phyloP scores from a whole-genome alignment of 495 filamentous ascomycete genomes.

The Cladorrhinum samala region DNA sequence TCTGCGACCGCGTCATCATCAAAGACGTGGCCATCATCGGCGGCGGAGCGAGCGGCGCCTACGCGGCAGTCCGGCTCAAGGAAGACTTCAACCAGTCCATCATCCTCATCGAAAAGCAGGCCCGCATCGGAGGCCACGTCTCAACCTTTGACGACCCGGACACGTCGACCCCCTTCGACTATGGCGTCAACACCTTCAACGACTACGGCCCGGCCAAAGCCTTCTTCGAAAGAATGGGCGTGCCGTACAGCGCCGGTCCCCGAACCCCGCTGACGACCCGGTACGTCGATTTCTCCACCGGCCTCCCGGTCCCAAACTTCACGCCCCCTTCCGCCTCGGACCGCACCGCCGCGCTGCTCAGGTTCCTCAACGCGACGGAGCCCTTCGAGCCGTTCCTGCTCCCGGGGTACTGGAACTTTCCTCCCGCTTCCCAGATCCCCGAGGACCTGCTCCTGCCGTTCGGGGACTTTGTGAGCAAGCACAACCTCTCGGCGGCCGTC shows the following conservation, averaged over 20 bases:
- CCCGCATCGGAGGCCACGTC: conserved; percentile 38
- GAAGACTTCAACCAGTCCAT: conserved; percentile 39
- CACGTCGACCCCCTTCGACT: conserved; percentile 32
- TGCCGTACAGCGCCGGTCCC: conserved; percentile 16
- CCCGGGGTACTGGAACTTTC: conserved; percentile 39
- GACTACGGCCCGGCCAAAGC: conserved; percentile 21
- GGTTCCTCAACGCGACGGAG: conserved; percentile 30
- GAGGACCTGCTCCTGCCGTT: conserved; percentile 44
- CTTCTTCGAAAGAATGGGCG: conserved; percentile 35
- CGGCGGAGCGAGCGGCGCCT: conserved; percentile 43
- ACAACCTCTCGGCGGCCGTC: conserved; percentile 20
- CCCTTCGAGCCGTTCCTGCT: conserved; percentile 33
- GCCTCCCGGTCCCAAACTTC: conserved; percentile 18
- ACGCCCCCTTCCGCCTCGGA: conserved; percentile 14
- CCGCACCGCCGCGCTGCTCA: conserved; percentile 28
- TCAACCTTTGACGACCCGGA: conserved; percentile 35
- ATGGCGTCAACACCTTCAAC: conserved; percentile 33
- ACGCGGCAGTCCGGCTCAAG: conserved; percentile 40
- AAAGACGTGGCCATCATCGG: conserved; percentile 39
- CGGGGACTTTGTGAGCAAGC: conserved; percentile 40
- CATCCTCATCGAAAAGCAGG: conserved; percentile 37
- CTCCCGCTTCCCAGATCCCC: conserved; percentile 32
- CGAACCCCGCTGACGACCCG: conserved; percentile 15
- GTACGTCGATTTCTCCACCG: conserved; percentile 40
- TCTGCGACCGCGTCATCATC: not conserved